A percentile compares a stretch with the other conserved stretches of the same genome.
Conservation (phyloP, 225 moss, liverwort and hornwort species). For the Bryum argenteum region DNA sequence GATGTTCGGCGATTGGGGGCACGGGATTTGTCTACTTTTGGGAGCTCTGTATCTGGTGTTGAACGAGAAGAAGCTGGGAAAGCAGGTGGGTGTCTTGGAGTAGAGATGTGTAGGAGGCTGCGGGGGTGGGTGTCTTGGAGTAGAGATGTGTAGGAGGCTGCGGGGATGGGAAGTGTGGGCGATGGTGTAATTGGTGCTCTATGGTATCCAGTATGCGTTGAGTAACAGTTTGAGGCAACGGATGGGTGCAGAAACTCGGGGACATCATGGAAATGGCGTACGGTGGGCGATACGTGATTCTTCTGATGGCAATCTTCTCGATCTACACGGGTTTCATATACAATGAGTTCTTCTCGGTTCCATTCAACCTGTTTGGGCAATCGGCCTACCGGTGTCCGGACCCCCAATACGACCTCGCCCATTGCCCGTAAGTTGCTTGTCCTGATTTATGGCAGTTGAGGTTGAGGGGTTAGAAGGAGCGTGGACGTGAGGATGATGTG, state of each 20-base stretch:
- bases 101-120: neutral
- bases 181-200: neutral
- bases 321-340: conserved; percentile 96
- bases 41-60: conserved; percentile 68
- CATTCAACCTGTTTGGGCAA: conserved; percentile 59
- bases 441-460: no score
- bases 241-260: conserved; percentile 76
- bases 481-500: no score
- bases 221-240: neutral
- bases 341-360: conserved; percentile 95
- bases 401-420: conserved; percentile 30
- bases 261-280: conserved; percentile 99
- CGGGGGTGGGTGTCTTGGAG: conserved; percentile 31
- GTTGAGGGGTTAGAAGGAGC: no score
- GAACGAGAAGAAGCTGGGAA: conserved; percentile 75
- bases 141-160: neutral
- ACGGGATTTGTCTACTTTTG: conserved; percentile 73
- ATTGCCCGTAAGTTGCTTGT: conserved; percentile 68
- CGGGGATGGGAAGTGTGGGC: neutral
- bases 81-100: conserved; percentile 54
- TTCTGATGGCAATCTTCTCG: conserved; percentile 96
- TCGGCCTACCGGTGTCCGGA: conserved; percentile 82
- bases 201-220: neutral
- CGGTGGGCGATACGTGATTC: conserved; percentile 92
- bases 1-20: conserved; percentile 99